Evolutionary conservation across 176 grass and related monocot genomes (phyloP).

Genomic region (sorghum (Sorghum bicolor)): Sorghum_bicolor_NCBIv3 NC_012876.2:420001-420500

Average conservation of each 20-base stretch:
- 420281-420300: background rate
- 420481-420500: background rate
- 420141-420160: background rate
- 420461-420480: background rate
- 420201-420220: background rate
- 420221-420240: background rate
- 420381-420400: background rate
- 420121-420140: background rate
- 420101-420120: background rate
- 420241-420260: background rate
- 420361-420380: too few species aligned
- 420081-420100: background rate
- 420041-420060: background rate
- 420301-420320: background rate
- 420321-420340: background rate
- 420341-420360: background rate
- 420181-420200: too few species aligned
- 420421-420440: background rate
- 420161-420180: background rate
- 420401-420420: background rate
- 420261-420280: background rate
- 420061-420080: background rate
- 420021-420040: background rate
- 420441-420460: background rate
- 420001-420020: background rate